Evolutionary conservation across 441 rosid species (phyloP).

Genomic region (Raphanus hybrid): DNA sequence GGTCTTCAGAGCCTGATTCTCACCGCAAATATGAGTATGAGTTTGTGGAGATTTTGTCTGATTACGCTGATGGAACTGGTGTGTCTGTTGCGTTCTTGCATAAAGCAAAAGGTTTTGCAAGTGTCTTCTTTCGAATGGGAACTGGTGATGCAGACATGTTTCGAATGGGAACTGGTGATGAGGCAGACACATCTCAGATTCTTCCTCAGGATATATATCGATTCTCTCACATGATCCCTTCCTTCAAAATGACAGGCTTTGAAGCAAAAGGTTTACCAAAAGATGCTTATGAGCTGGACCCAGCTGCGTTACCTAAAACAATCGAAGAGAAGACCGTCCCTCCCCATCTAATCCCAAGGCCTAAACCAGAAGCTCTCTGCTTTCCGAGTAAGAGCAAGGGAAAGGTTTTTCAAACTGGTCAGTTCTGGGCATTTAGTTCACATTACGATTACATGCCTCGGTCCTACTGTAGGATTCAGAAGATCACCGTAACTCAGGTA

Average conservation of each 20-base stretch:
- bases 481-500: slow-evolving; percentile 17
- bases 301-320: slow-evolving; percentile 9
- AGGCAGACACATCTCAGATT: slow-evolving; percentile 20
- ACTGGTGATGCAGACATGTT: too few species aligned
- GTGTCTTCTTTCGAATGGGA: slow-evolving; percentile 37
- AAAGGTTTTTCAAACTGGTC: slow-evolving; percentile 9
- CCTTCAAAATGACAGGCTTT: slow-evolving; percentile 48
- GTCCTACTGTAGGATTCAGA: slow-evolving; percentile 58
- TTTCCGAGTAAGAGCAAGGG: neutral
- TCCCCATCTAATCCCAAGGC: neutral
- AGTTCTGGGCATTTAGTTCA: slow-evolving; percentile 59
- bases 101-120: slow-evolving; percentile 74
- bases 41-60: slow-evolving; percentile 72
- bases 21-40: slow-evolving; percentile 46
- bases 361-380: slow-evolving; percentile 3
- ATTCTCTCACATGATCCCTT: slow-evolving; percentile 58
- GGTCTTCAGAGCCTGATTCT: slow-evolving; percentile 48
- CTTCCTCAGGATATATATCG: slow-evolving; percentile 39
- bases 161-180: neutral
- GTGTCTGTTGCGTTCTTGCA: slow-evolving; percentile 54
- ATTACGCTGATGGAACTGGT: slow-evolving; percentile 47
- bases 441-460: slow-evolving; percentile 70
- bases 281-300: slow-evolving; percentile 34
- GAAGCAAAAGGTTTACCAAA: slow-evolving; percentile 51
- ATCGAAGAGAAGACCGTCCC: neutral